Base-by-base conservation (phyloP, 1,139 yeast genomes). In the Kodamaea arcana region DNA sequence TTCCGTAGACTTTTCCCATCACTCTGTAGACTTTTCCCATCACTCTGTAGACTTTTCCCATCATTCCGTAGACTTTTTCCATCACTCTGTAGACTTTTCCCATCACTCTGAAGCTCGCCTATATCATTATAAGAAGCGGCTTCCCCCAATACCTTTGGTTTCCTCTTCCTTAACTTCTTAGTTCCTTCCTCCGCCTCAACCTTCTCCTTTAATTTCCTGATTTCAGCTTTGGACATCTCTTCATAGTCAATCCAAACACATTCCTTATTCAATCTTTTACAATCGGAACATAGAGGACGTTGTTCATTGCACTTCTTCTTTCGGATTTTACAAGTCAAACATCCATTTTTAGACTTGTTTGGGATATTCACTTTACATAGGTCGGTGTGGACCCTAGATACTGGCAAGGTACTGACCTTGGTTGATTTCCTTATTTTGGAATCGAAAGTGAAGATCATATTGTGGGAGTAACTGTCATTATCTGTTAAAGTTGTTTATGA, bases 251-350 rank as follows among this genome's bases (percentile, higher is more conserved):
- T 46, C 63, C 69, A 66, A 10, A 61, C 34, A 29, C 54, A 50
- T 10, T 46, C 46, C 30, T 48, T 48, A 28, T 40, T 32, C 20
- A 50, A 34, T 18, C 54, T 34, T 25, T 35, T 24, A 24, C 52
- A 48, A 37, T 81, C 85, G 0, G 63, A 52, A 49, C 92, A 83
- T 3, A 52, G 50, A 2, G 92, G 92, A 37, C 66, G 67, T 1
- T 53, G 53, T 51, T 83, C 92, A 48, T 82, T 78, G 48, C 92
- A 83, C 45, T 85, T 75, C 55, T 83, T 83, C 65, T 83, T 83
- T 27, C 92, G 60, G 31, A 72, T 68, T 40, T 86, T 76, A 48
- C 92, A 83, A 0, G 88, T 80, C 30, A 80, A 57, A 52, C 92
- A 83, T 0, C 92, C 92, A 44, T 65, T 66, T 44, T 68, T 65